These are phyloP conservation scores for Melampsora larici-populina DNA, from an alignment of 1,284 basidiomycete species.

Conservation along the genomic window DNA sequence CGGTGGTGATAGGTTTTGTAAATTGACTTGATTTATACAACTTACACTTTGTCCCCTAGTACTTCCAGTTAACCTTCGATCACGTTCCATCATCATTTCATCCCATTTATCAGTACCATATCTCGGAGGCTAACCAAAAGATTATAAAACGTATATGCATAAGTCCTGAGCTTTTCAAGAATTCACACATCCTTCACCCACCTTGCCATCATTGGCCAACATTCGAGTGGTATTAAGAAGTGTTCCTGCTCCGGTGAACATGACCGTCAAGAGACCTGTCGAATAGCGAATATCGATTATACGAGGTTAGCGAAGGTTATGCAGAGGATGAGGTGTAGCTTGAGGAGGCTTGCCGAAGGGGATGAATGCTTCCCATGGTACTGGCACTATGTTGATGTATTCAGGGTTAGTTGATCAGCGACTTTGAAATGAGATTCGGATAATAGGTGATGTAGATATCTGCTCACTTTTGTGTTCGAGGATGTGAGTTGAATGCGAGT, in stretches of 20 bases:
- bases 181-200: conserved; percentile 54
- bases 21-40: background rate
- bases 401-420: background rate
- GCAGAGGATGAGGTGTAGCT: background rate
- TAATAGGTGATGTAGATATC: too few species aligned
- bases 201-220: conserved; percentile 84
- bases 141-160: background rate
- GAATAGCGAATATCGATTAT: background rate
- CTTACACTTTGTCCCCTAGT: conserved; percentile 76
- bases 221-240: conserved; percentile 71
- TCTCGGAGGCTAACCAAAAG: conserved; percentile 63
- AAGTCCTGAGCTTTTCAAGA: background rate
- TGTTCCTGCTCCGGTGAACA: conserved; percentile 85
- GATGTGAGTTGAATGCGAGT: too few species aligned
- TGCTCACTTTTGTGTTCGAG: too few species aligned
- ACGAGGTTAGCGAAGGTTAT: background rate
- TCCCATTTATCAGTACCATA: conserved; percentile 85
- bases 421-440: background rate
- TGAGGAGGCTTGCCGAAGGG: conserved; percentile 56
- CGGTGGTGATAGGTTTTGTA: background rate
- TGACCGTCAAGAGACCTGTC: conserved; percentile 73
- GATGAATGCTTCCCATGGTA: conserved; percentile 91
- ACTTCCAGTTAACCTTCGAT: conserved; percentile 81
- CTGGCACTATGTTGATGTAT: conserved; percentile 61
- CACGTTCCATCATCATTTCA: conserved; percentile 88